These are phyloP conservation scores for Gomphus bonarii DNA, from an alignment of 1,284 basidiomycete species.

Conservation along the genomic window DNA sequence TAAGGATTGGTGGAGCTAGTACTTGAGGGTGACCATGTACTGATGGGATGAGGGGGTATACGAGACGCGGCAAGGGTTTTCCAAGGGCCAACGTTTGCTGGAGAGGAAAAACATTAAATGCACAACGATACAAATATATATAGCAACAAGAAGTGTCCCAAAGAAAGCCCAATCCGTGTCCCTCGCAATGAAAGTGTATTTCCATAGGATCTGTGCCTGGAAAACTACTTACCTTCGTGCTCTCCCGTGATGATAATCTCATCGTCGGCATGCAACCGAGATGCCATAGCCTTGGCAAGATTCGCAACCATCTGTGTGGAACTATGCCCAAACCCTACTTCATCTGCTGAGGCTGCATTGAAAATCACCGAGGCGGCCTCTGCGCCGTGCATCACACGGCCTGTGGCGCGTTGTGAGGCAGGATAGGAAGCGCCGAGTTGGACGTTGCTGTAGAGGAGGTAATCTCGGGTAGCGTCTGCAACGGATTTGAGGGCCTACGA, in stretches of 20 bases:
- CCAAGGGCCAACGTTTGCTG: slow-evolving; percentile 74
- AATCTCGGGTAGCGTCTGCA: slow-evolving; percentile 50
- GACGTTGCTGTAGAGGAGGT: slow-evolving; percentile 60
- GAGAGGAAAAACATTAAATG: background rate
- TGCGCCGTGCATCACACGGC: slow-evolving; percentile 41
- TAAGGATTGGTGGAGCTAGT: slow-evolving; percentile 51
- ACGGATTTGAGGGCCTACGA: slow-evolving; percentile 33
- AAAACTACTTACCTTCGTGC: slow-evolving; percentile 50
- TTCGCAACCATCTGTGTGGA: slow-evolving; percentile 63
- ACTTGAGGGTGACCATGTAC: slow-evolving; percentile 36
- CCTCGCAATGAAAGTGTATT: too few relatives aligned
- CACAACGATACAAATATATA: background rate
- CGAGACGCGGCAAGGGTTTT: slow-evolving; percentile 57
- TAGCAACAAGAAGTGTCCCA: background rate
- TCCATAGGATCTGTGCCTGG: too few relatives aligned
- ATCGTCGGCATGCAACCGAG: slow-evolving; percentile 42
- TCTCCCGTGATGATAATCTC: slow-evolving; percentile 70
- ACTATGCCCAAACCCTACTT: slow-evolving; percentile 58
- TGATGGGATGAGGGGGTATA: slow-evolving; percentile 45
- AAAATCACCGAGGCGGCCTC: slow-evolving; percentile 47
- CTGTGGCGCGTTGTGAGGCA: slow-evolving; percentile 41
- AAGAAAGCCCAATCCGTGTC: background rate
- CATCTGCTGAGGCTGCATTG: slow-evolving; percentile 47
- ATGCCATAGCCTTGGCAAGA: slow-evolving; percentile 47
- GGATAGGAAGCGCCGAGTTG: slow-evolving; percentile 64